phyloP scores from a whole-genome alignment of 495 filamentous ascomycete genomes.

The Tirmania nivea region DNA sequence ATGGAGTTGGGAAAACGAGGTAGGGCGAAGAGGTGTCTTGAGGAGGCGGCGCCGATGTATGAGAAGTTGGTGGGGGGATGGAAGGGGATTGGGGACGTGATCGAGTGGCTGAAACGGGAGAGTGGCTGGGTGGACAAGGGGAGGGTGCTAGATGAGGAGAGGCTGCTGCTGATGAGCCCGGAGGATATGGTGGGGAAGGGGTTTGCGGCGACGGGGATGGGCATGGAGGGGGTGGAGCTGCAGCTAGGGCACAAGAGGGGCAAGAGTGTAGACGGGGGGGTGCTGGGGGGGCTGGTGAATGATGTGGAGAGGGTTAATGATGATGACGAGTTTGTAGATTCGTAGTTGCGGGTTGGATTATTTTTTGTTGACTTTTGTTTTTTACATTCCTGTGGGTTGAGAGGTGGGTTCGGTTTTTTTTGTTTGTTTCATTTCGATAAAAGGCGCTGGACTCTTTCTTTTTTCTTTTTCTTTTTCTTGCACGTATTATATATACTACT shows the following conservation, averaged over 20 bases:
- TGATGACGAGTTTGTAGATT: no score
- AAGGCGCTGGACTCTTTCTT: no score
- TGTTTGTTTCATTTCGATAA: no score
- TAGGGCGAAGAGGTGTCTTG: constrained; percentile 48
- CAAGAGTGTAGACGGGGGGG: constrained; percentile 1
- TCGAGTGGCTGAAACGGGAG: constrained; percentile 17
- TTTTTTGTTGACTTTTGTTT: no score
- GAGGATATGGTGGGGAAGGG: constrained; percentile 10
- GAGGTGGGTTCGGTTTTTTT: no score
- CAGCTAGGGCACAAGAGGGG: not conserved
- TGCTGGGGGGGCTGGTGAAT: no score
- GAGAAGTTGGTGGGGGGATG: constrained; percentile 24
- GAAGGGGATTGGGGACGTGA: constrained; percentile 25
- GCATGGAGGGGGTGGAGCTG: constrained; percentile 2
- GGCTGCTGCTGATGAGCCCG: constrained; percentile 6
- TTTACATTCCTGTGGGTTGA: not conserved
- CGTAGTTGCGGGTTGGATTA: no score
- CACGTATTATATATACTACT: no score
- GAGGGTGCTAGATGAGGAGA: not conserved
- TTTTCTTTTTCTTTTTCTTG: no score
- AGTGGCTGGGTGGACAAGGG: no score
- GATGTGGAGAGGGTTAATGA: no score
- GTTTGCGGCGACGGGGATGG: constrained; percentile 2
- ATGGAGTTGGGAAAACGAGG: constrained; percentile 43
- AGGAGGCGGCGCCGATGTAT: constrained; percentile 49